Base-by-base conservation (phyloP, 2,329 filamentous ascomycete species). In the Huntiella moniliformis region DNA sequence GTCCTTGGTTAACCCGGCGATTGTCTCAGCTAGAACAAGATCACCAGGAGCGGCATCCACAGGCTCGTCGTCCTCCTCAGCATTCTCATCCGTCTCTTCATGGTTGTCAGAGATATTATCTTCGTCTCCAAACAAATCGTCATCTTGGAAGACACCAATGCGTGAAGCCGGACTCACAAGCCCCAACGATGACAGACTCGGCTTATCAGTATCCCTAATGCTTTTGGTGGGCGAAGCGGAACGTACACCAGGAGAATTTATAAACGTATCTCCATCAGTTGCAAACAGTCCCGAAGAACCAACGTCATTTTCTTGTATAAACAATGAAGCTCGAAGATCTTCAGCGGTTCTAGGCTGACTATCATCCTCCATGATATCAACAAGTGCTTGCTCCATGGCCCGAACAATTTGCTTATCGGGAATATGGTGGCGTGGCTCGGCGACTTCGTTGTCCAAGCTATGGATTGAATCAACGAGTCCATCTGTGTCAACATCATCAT, bases 41-140 rank as follows among this genome's bases (percentile, higher is more conserved):
- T 98, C 91, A 34, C 91, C 91, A 1, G 92, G 91, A 0, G 86
- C 88, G 38, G 91, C 92, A 66, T 94, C 82, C 54, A 93, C 85
- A 6, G 98, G 85, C 53, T 86, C 80, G 52, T 95, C 86, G 10
- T 80, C 74, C 40, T 77, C 74, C 3, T 68, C 67, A 2, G 66
- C 66, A 15, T 67, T 67, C 16, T 68, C 68, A 7, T 77, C 73
- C 1, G 70, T 70, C 49, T 88, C 84, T 43, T 86, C 83, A 44
- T 80, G 77, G 55, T 94, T 86, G 54, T 95, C 88, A 44, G 87
- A 81, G 4, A 87, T 67, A 54, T 79, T 86, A 55, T 83, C 76
- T 56, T 93, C 84, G 52, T 96, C 88, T 1, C 78, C 81, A 57
- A 95, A 96, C 4, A 98, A 72, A 56, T 96, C 85, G 56, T 96